Percentiles rank a stretch among this genome's conserved stretches.
Conservation (phyloP, 2,329 filamentous ascomycete species). For the Drechslerella coelobrocha region DNA sequence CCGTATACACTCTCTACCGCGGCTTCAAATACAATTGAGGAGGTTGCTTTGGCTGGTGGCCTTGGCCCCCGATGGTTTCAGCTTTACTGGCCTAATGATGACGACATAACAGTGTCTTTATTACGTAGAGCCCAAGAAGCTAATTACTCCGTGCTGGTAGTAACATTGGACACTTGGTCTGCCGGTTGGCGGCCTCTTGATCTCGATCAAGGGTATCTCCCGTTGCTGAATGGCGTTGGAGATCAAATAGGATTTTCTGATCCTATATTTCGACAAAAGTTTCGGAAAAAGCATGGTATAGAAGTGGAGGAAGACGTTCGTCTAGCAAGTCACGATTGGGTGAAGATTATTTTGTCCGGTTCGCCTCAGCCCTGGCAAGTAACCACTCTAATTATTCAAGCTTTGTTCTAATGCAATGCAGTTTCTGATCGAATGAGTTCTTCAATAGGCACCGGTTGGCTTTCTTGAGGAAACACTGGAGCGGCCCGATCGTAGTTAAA, state of each 20-base stretch:
- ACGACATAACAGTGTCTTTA: conserved; percentile 70
- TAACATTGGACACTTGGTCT: conserved; percentile 74
- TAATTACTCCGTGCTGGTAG: conserved; percentile 71
- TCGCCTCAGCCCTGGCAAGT: conserved; percentile 66
- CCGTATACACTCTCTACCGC: conserved; percentile 74
- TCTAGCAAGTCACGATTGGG: conserved; percentile 65
- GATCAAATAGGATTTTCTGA: conserved; percentile 70
- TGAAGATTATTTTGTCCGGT: conserved; percentile 63
- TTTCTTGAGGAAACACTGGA: conserved; percentile 66
- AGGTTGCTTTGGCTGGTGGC: conserved; percentile 68
- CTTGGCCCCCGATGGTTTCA: conserved; percentile 72
- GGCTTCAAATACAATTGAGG: conserved; percentile 69
- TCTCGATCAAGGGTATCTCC: conserved; percentile 68
- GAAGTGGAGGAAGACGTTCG: conserved; percentile 62
- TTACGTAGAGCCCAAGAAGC: conserved; percentile 67
- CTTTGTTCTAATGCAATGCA: background rate
- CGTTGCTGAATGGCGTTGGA: conserved; percentile 68
- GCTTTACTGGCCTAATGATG: conserved; percentile 73
- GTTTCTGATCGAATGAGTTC: background rate
- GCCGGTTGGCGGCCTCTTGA: conserved; percentile 73
- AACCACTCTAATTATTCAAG: background rate
- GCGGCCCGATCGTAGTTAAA: conserved; percentile 59
- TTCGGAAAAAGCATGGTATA: conserved; percentile 61
- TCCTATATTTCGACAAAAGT: conserved; percentile 68
- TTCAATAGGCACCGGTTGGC: conserved; percentile 3